Base-by-base conservation (phyloP, 495 filamentous ascomycete genomes). In the Aspergillus incahuasiensis region DNA sequence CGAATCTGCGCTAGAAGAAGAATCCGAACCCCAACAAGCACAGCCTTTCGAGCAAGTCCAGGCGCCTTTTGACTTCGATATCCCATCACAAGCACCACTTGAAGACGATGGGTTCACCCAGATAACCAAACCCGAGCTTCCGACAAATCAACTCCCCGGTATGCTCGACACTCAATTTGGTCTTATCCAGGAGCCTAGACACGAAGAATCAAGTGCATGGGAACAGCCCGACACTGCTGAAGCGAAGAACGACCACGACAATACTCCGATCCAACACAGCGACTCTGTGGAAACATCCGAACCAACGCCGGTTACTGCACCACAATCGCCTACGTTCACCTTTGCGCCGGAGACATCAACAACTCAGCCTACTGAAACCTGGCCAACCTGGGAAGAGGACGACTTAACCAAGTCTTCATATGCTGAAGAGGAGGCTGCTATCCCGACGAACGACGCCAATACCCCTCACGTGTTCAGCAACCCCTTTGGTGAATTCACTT, bases 291-390 rank as follows among this genome's bases (percentile, higher is more conserved):
- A 67, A 39, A 39, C 48, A 7, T 30, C 35, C 19, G 55, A 65
- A 42, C 58, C 51, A 58, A 48, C 56, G 30, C 59, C 62, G 45
- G 57, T 65, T 20, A 65, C 62, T 40, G 62, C 59, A 56, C 62
- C 62, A 21, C 62, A 65, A 48, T 57, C 59, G 16, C 62, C 54
- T 48, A 53, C 63, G 45, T 72, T 64, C 48, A 60, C 66, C n/a
- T 65, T 62, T 11, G 58, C 58, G 2, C 57, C 65, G 19, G 54
- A 54, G 20, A 38, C 32, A 7, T 42, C 34, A 30, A 19, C 46
- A 15, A 32, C 48, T 20, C 46, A 52, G 20, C 30, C 47, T 19
- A 38, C 49, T 34, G 44, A 22, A 25, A 6, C 53, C 11, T 41
- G 22, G 53, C 34, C 53, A 15, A 21, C 47, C 13, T 56, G 54